phyloP scores from a whole-genome alignment of 305 asterid genomes.

The Fraxinus baroniana region DNA sequence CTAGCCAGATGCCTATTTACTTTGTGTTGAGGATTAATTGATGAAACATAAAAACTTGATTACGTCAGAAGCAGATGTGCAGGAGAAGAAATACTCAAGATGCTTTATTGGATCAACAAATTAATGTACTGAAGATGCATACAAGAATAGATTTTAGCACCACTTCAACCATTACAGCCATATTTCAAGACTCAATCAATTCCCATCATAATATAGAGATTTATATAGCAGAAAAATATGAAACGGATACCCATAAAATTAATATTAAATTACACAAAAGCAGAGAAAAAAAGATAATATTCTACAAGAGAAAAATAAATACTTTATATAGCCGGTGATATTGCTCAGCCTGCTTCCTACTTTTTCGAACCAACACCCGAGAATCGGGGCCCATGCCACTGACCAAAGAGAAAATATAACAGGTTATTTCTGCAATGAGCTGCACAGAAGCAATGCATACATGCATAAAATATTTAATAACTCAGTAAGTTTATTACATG shows the following conservation, averaged over 20 bases:
- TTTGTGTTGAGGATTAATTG: not conserved
- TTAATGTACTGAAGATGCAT: not conserved
- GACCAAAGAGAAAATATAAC: slow-evolving; percentile 32
- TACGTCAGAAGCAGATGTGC: not conserved
- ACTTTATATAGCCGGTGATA: slow-evolving; percentile 85
- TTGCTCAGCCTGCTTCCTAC: slow-evolving; percentile 96
- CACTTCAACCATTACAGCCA: not conserved
- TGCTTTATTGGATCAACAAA: not conserved
- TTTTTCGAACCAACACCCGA: slow-evolving; percentile 92
- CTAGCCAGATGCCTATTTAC: not conserved
- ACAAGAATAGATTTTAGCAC: not conserved
- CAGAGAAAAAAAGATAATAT: not conserved
- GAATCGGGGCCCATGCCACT: slow-evolving; percentile 99
- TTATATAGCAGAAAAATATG: not conserved
- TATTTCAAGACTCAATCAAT: not conserved
- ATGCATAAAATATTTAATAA: not conserved
- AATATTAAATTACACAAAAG: not conserved
- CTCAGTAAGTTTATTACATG: no score
- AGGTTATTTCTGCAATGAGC: slow-evolving; percentile 7
- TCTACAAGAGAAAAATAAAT: slow-evolving; percentile 10
- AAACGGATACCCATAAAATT: not conserved
- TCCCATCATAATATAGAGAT: not conserved
- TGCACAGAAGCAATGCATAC: not conserved
- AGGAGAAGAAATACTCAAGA: not conserved
- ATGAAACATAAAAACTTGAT: not conserved